Evolutionary conservation across 2,329 filamentous ascomycete genomes (phyloP).

Genomic region (Dactylellina cionopaga): DNA sequence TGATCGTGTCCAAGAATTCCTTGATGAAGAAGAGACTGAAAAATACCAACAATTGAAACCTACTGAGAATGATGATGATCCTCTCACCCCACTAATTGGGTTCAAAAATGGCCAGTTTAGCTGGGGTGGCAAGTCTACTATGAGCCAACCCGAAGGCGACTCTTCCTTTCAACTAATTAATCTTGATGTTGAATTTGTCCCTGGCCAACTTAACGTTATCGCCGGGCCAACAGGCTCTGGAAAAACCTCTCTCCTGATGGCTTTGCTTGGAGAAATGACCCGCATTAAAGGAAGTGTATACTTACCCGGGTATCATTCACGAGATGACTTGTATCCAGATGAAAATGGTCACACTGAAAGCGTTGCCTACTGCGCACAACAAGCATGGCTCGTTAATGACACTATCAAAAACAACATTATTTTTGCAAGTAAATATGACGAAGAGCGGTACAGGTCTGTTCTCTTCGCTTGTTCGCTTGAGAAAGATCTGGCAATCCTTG

Average conservation of each 20-base stretch:
- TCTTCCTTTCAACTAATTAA: conserved; percentile 82
- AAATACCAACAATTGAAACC: conserved; percentile 85
- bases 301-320: conserved; percentile 83
- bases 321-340: conserved; percentile 83
- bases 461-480: conserved; percentile 90
- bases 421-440: conserved; percentile 82
- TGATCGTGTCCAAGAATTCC: conserved; percentile 93
- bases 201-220: conserved; percentile 90
- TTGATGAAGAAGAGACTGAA: conserved; percentile 92
- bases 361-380: conserved; percentile 94
- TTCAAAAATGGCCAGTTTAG: conserved; percentile 86
- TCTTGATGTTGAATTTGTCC: conserved; percentile 80
- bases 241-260: conserved; percentile 96
- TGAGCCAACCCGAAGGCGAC: conserved; percentile 67
- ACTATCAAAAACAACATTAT: conserved; percentile 96
- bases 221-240: conserved; percentile 92
- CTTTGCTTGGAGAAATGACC: conserved; percentile 94
- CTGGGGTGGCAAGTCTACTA: conserved; percentile 75
- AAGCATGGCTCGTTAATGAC: conserved; percentile 95
- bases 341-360: conserved; percentile 89
- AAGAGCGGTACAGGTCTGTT: conserved; percentile 85
- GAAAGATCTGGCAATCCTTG: conserved; percentile 89
- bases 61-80: conserved; percentile 70
- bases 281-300: conserved; percentile 80
- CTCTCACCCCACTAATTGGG: conserved; percentile 79